phyloP scores from a whole-genome alignment of 257 asterid species.

The Scutellaria galericulata region DNA sequence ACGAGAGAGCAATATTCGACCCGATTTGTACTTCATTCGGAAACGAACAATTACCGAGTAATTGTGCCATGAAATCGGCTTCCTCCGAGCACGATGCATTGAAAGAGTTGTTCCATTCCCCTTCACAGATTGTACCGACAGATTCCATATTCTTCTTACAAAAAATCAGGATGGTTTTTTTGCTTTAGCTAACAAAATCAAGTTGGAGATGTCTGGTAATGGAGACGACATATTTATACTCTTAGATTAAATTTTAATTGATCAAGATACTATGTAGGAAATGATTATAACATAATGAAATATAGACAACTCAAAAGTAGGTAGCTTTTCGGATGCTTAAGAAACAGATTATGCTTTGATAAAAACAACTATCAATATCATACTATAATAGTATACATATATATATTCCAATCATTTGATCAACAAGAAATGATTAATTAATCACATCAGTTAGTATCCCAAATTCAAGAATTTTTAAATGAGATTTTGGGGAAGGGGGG shows the following conservation, averaged over 20 bases:
- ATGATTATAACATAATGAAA: background rate
- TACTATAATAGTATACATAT: background rate
- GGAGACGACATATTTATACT: conserved; percentile 44
- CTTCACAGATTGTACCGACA: conserved; percentile 44
- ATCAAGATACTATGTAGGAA: conserved; percentile 8
- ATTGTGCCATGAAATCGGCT: conserved; percentile 64
- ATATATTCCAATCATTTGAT: conserved; percentile 44
- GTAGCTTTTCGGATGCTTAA: conserved; percentile 37
- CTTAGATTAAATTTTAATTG: conserved; percentile 17
- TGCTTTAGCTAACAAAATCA: conserved; percentile 5
- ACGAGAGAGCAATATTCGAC: conserved; percentile 29
- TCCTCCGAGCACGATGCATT: conserved; percentile 53
- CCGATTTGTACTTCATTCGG: conserved; percentile 44
- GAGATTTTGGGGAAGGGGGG: conserved; percentile 29
- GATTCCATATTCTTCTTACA: conserved; percentile 50
- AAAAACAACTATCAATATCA: conserved; percentile 20
- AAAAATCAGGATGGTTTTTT: background rate
- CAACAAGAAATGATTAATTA: conserved; percentile 36
- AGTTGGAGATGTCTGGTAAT: conserved; percentile 26
- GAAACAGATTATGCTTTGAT: conserved; percentile 25
- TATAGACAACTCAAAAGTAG: conserved; percentile 37
- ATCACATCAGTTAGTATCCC: conserved; percentile 28
- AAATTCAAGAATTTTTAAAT: conserved; percentile 14
- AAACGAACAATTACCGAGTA: conserved; percentile 51
- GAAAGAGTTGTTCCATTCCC: conserved; percentile 58